Base-by-base conservation (phyloP, 768 basidiomycete genomes). In the Tephrocybe sp. region DNA sequence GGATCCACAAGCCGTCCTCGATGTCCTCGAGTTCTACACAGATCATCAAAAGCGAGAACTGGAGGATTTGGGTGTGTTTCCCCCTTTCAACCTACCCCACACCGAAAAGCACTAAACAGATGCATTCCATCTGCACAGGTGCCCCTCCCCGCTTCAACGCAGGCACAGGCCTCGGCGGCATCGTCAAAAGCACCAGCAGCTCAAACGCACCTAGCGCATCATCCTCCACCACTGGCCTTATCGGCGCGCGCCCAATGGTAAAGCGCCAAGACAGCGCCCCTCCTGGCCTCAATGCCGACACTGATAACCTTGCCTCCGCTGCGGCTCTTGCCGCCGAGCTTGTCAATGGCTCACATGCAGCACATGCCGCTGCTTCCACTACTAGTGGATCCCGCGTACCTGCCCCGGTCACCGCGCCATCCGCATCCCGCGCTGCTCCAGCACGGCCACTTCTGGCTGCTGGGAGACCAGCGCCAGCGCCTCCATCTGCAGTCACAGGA, bases 11-110 rank as follows among this genome's bases (percentile, higher is more conserved):
- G 96, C 96, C 1, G 96, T 99, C 12, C 79, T 98, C 15, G 96
- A 98, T 53, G 96, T 97, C 1, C 84, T 99, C 53, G 95, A 98
- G 64, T 99, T 98, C 72, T 99, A 98, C 68, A 98, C 95, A 11
- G 93, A 96, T 66, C 91, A 92, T 60, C 92, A 96, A 74, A 96
- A 94, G 65, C 89, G 92, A n/a, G 92, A 96, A 65, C 69, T 86
- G 61, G 92, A 94, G 60, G 76, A 79, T 44, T 56, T 74, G 42
- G 68, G 73, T 67, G 50, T 52, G 60, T 58, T 45, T 25, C 60
- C 54, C 27, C 65, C 59, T 12, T 63, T 40, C 60, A 67, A 0
- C 8, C n/a, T n/a, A 37, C 36, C 61, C 5, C 59, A 59, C 25
- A 61, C 61, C 16, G 30, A 36, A 42, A 42, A 43, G 36, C 51